Evolutionary conservation across 495 filamentous ascomycete genomes (phyloP).

Genomic region (Achaetomiella virescens): DNA sequence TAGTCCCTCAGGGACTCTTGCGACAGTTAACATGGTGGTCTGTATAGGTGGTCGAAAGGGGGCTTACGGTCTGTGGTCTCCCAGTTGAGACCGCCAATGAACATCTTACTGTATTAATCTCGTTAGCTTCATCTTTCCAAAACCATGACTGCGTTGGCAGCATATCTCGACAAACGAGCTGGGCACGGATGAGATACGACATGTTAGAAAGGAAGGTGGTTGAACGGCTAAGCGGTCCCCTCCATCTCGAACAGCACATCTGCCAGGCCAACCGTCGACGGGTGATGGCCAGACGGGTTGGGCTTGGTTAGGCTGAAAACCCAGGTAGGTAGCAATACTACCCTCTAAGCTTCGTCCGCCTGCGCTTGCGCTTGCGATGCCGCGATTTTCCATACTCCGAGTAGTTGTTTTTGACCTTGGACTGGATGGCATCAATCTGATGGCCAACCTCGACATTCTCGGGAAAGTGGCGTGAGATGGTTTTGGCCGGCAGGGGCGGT

Average conservation of each 20-base stretch:
- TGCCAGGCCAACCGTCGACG: background rate
- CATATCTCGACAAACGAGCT: background rate
- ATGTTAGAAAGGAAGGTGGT: background rate
- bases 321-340: background rate
- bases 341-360: too few relatives aligned
- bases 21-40: background rate
- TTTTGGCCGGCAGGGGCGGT: background rate
- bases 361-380: background rate
- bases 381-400: slow-evolving; percentile 3
- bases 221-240: background rate
- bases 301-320: background rate
- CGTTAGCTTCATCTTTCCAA: slow-evolving; percentile 29
- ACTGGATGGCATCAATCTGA: background rate
- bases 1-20: slow-evolving; percentile 96
- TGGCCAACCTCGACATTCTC: background rate
- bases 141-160: background rate
- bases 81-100: slow-evolving; percentile 98
- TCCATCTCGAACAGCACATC: background rate
- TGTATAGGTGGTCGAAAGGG: background rate
- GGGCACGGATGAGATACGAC: background rate
- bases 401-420: background rate
- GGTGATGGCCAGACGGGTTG: background rate
- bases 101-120: slow-evolving; percentile 79
- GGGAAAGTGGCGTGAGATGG: background rate
- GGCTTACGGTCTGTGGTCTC: slow-evolving; percentile 95